Evolutionary conservation across 352 stramenopile genomes (phyloP), one percentile per base, ranked within the genome.

Genomic region (Saprolegnia diclina): DNA sequence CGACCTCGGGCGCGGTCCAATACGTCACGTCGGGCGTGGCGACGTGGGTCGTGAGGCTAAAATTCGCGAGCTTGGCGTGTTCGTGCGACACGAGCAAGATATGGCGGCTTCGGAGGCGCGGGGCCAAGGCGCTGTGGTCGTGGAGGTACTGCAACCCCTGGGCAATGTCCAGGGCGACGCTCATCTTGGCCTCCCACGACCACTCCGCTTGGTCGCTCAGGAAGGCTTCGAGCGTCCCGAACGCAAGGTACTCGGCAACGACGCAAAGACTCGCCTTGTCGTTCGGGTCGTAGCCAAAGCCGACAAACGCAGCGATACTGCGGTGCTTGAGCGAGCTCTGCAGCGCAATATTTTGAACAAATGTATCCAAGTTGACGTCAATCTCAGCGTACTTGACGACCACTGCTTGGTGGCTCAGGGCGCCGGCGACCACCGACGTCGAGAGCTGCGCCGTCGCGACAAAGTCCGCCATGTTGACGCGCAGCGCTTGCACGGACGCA

Each of bases 301-400:
- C 88, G 35, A 85, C 79, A 67, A 95, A 95, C 5, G 75, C 72
- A 13, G 94, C 85, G 59, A 95, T 94, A 6, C 79, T 76, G 16
- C 87, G 82, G 62, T 95, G 86, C 29, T 89, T 74, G 38, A 93
- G 74, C 32, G 85, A 72, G 1, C 80, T 88, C 0, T 87, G 79
- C 59, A 94, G 80, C 5, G 83, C 74, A 37, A 95, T 87, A 72
- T 94, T 86, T 65, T 92, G 81, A 0, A 78, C 77, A 46, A 94
- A 94, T 56, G 80, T 73, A 67, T 90, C 83, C 37, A 93, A 5
- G 5, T 35, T 76, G 16, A 38, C 46, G 53, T n/a, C 63, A 10
- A 4, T n/a, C 19, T 48, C 42, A 48, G 42, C 29, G 29, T 35
- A 35, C 29, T 35, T 48, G 42, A n/a, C 42, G 10, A 48, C 42